Evolutionary conservation across 2,329 filamentous ascomycete genomes (phyloP).

Genomic region (Colletotrichum sojae): DNA sequence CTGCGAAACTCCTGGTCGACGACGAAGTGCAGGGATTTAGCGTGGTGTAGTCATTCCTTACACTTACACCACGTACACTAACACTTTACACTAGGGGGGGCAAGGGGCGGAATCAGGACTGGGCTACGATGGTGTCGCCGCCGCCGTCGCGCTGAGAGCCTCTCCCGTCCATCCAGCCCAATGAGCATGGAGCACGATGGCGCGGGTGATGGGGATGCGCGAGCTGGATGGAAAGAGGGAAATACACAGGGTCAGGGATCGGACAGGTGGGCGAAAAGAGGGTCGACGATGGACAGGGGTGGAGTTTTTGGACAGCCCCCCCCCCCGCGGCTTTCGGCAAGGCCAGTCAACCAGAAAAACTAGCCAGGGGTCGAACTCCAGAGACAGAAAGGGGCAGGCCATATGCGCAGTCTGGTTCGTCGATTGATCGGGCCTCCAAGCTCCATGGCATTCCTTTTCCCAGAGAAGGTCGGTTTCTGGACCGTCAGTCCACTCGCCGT

Average conservation of each 20-base stretch:
- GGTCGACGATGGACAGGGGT: constrained; percentile 44
- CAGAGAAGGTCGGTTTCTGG: constrained; percentile 15
- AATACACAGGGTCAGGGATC: constrained; percentile 29
- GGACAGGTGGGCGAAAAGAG: constrained; percentile 42
- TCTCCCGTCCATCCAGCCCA: constrained; percentile 25
- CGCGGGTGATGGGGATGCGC: constrained; percentile 11
- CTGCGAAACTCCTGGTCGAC: constrained; percentile 26
- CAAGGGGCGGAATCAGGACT: constrained; percentile 11
- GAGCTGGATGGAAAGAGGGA: constrained; percentile 16
- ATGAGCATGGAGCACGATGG: constrained; percentile 8
- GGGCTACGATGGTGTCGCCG: constrained; percentile 34
- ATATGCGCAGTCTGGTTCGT: constrained; percentile 21
- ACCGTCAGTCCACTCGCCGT: constrained; percentile 11
- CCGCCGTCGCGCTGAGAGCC: constrained; percentile 34
- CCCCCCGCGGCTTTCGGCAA: constrained; percentile 37
- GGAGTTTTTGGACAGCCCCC: constrained; percentile 16
- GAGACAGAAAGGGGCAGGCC: constrained; percentile 24
- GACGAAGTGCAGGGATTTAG: constrained; percentile 17
- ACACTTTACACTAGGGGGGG: constrained; percentile 14
- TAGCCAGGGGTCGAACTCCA: constrained; percentile 12
- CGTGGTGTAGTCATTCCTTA: constrained; percentile 9
- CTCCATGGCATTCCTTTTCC: constrained; percentile 31
- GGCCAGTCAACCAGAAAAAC: constrained; percentile 1
- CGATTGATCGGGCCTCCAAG: constrained; percentile 27
- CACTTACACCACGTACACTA: constrained; percentile 7